Evolutionary conservation across 169 alveolate species (phyloP).

Genomic region (Plasmodium knowlesi): DNA sequence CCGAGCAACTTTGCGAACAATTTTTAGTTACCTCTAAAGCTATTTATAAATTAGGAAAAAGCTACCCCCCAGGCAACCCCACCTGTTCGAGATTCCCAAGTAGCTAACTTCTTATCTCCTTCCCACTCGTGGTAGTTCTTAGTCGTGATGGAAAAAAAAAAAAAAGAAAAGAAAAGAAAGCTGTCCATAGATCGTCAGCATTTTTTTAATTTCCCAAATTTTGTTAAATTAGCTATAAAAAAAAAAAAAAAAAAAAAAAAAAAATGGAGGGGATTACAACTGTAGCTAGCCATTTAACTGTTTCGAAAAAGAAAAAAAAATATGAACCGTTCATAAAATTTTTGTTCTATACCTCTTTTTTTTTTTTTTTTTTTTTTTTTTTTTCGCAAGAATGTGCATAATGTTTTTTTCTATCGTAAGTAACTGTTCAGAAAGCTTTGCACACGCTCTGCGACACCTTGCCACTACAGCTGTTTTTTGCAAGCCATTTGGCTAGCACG

Average conservation of each 20-base stretch:
- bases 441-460: not conserved
- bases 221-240: not conserved
- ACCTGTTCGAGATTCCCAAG: no score
- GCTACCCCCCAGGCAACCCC: not conserved
- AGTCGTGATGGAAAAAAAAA: not conserved
- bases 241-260: not conserved
- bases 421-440: not conserved
- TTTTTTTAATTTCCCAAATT: not conserved
- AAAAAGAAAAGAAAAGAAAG: slow-evolving; percentile 23
- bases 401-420: slow-evolving; percentile 22
- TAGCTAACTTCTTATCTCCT: not conserved
- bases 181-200: not conserved
- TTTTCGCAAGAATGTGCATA: slow-evolving; percentile 19
- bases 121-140: not conserved
- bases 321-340: slow-evolving; percentile 38
- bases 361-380: slow-evolving; percentile 35
- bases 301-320: slow-evolving; percentile 8
- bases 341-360: not conserved
- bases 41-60: not conserved
- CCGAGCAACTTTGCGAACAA: not conserved
- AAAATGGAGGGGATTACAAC: slow-evolving; percentile 6
- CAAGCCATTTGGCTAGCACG: not conserved
- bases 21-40: not conserved
- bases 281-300: not conserved
- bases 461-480: not conserved